Evolutionary conservation across 164 flowering plant species (phyloP).

Genomic region (Dillenia turbinata): DNA sequence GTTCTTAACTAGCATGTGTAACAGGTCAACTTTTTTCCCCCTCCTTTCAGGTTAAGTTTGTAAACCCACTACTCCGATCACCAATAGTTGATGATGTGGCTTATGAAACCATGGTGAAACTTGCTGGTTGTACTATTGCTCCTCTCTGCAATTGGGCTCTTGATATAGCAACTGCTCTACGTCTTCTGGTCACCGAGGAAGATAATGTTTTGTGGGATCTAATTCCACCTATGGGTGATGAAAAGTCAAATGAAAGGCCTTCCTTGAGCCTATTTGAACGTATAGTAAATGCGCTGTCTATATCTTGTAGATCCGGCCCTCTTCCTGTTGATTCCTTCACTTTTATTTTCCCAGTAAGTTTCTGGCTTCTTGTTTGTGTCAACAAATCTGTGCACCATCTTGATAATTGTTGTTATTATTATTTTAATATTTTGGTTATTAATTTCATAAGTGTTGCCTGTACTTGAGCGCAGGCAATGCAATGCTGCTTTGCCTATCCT

Average conservation of each 20-base stretch:
- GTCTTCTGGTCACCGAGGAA: conserved; percentile 60
- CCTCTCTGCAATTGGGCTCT: conserved; percentile 92
- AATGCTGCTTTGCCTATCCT: too few species aligned
- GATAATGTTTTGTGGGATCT: conserved; percentile 37
- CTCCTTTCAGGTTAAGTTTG: conserved; percentile 61
- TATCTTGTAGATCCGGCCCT: conserved; percentile 85
- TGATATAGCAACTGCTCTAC: conserved; percentile 92
- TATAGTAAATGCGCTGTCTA: conserved; percentile 51
- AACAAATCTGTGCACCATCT: not conserved
- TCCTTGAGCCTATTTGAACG: conserved; percentile 72
- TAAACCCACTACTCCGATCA: conserved; percentile 74
- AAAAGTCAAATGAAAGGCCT: conserved; percentile 35
- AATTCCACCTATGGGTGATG: conserved; percentile 45
- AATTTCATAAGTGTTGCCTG: not conserved
- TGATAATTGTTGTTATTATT: not conserved
- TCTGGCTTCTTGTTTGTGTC: not conserved
- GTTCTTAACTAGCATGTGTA: too few species aligned
- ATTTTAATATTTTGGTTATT: not conserved
- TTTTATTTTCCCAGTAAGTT: conserved; percentile 82
- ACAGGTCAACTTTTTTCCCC: too few species aligned
- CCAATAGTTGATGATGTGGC: conserved; percentile 83
- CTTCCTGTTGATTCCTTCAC: conserved; percentile 93
- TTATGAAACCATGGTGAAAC: conserved; percentile 82
- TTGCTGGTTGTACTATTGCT: conserved; percentile 69
- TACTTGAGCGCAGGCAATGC: too few species aligned